phyloP scores from a whole-genome alignment of 1,284 basidiomycete species.

The Ustilago shanxiensis region DNA sequence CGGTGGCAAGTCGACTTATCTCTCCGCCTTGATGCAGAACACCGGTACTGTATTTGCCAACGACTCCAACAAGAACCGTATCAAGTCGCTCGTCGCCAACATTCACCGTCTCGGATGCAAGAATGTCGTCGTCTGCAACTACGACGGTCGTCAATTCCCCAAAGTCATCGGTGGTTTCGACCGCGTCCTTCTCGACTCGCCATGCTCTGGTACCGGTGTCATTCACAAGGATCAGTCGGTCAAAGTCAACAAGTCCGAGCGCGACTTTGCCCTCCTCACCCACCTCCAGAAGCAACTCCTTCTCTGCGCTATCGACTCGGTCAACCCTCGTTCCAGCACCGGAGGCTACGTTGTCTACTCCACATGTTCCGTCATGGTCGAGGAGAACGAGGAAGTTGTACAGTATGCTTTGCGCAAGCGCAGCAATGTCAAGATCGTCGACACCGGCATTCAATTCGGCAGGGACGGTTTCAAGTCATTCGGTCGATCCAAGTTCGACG shows the following conservation, averaged over 20 bases:
- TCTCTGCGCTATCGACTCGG: constrained; percentile 96
- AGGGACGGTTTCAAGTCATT: constrained; percentile 89
- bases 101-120: constrained; percentile 97
- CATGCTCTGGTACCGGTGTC: constrained; percentile 97
- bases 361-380: constrained; percentile 97
- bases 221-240: constrained; percentile 98
- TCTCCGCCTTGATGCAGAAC: constrained; percentile 85
- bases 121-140: constrained; percentile 96
- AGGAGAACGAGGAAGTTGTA: constrained; percentile 98
- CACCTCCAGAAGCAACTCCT: constrained; percentile 99
- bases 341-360: constrained; percentile 98
- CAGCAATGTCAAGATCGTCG: constrained; percentile 93
- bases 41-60: constrained; percentile 99
- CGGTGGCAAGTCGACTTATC: constrained; percentile 89
- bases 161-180: constrained; percentile 99
- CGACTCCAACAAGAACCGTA: constrained; percentile 92
- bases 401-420: constrained; percentile 98
- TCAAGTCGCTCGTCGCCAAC: constrained; percentile 96
- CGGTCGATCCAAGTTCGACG: constrained; percentile 88
- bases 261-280: constrained; percentile 88
- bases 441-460: constrained; percentile 93
- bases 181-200: constrained; percentile 93
- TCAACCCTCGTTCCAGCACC: constrained; percentile 86
- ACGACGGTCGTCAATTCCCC: constrained; percentile 98
- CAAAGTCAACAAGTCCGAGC: constrained; percentile 97